Evolutionary conservation across 1,284 basidiomycete genomes (phyloP).

Genomic region (Puccinia brachypodii): DNA sequence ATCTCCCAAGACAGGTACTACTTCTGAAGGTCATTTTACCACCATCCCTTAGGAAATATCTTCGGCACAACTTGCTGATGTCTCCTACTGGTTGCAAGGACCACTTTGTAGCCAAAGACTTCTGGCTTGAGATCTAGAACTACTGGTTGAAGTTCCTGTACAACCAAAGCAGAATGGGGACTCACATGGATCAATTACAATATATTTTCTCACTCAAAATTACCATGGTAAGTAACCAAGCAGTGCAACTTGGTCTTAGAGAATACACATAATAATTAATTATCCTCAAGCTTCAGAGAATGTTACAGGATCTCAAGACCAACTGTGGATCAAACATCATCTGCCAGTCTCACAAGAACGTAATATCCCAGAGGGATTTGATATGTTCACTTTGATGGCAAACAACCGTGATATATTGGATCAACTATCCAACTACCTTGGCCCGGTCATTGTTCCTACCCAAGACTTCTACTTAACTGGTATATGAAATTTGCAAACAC

Average conservation of each 20-base stretch:
- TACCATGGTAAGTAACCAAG: background rate
- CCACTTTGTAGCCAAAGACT: conserved; percentile 20
- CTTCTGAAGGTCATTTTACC: background rate
- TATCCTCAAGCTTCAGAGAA: background rate
- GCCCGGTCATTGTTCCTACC: no score
- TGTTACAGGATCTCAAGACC: background rate
- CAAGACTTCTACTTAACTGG: background rate
- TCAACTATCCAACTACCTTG: background rate
- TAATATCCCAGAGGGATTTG: background rate
- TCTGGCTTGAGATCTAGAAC: conserved; percentile 1
- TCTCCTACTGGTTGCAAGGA: background rate
- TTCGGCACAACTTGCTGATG: background rate
- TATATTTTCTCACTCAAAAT: background rate
- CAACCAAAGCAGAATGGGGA: background rate
- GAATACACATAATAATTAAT: background rate
- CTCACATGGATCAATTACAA: background rate
- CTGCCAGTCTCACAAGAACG: background rate
- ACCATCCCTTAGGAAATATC: background rate
- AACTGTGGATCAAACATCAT: background rate
- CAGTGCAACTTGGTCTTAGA: background rate
- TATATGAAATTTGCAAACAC: background rate
- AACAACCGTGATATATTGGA: background rate
- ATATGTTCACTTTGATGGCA: background rate
- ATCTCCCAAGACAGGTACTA: conserved; percentile 22
- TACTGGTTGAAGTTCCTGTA: conserved; percentile 16